Evolutionary conservation across 352 stramenopile genomes (phyloP), one percentile per base, ranked within the genome.

Genomic region (Phytophthora nicotianae): DNA sequence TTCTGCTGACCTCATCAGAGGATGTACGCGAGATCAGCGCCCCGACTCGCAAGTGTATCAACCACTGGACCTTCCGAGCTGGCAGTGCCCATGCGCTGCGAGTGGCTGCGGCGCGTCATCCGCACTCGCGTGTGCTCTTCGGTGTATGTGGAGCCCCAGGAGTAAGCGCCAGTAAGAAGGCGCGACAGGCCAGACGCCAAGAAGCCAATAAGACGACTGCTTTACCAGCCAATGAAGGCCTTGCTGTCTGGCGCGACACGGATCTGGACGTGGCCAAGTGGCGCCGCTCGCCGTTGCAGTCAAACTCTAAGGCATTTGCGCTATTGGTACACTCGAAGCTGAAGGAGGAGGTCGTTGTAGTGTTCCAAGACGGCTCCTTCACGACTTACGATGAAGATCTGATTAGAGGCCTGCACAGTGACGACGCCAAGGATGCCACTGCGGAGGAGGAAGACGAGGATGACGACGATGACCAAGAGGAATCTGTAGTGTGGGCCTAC

Each of bases 61-160:
- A 89, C 70, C 79, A 92, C 74, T 92, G 83, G 83, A 83, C 77
- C 21, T 89, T 92, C 65, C 77, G 79, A 13, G 50, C 75, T 26
- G 80, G 75, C 21, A 84, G 79, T 49, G 60, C 56, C 19, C 50
- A 80, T 26, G 79, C 79, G 38, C 53, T 92, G 26, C 72, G 63
- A 14, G 49, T 89, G n/a, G 58, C 69, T 9, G 83, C 83, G 9
- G 76, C 77, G 62, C 79, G 81, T 42, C 78, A 89, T 50, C 79
- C 83, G 40, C 50, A 65, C 5, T 89, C 78, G 14, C 79, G 83
- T 20, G 52, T 77, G 19, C 75, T 88, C 35, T 92, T 86, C 26
- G 79, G 81, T 13, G 62, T 91, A 7, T 83, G 79, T 32, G 70
- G 68, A 13, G 71, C 62, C 2, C 59, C 69, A 19, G 65, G 69